Base-by-base conservation (phyloP, 176 grass and related monocot species). In the Phoenix roebelenii region DNA sequence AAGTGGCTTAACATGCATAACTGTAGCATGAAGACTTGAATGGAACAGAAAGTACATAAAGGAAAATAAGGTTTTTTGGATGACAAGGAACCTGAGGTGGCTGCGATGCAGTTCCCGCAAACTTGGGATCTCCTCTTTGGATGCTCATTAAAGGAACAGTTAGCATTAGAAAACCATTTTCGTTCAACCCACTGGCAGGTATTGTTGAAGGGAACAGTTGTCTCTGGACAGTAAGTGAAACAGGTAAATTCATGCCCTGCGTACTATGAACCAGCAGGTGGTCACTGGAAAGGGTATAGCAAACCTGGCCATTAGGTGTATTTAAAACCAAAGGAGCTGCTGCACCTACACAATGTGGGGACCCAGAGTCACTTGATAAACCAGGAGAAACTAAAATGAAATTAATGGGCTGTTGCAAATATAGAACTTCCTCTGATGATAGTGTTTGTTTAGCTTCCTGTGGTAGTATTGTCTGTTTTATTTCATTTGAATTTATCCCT, bases 321-420 rank as follows among this genome's bases (percentile, higher is more conserved):
- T 16, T 69, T 23, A 59, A 76, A 76, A 76, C 70, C 75, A 68
- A 16, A 24, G 77, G 72, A 76, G 28, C 23, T 67, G 76, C 57
- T 53, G 72, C 62, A 68, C 71, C 58, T 72, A 68, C 59, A 29
- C 72, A 67, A 68, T 58, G 73, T 63, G 77, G 72, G 63, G 72
- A 68, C 68, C 75, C 67, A 58, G 54, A 72, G 72, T 58, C 58
- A 69, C 52, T 72, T 72, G 82, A 80, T 68, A 67, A 59, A 69
- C 67, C 59, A 48, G 72, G 63, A 76, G 72, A 56, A 72, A 68
- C 60, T 66, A 54, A 72, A 20, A 68, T 32, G 72, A 69, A 73
- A 80, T 69, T 80, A 73, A 55, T 68, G 64, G 77, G 58, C 61
- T 76, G 77, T 63, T 72, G 82, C 63, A 55, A 65, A 80, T 85